phyloP scores from a whole-genome alignment of 306 rosid genomes.

The Quercus cerris region DNA sequence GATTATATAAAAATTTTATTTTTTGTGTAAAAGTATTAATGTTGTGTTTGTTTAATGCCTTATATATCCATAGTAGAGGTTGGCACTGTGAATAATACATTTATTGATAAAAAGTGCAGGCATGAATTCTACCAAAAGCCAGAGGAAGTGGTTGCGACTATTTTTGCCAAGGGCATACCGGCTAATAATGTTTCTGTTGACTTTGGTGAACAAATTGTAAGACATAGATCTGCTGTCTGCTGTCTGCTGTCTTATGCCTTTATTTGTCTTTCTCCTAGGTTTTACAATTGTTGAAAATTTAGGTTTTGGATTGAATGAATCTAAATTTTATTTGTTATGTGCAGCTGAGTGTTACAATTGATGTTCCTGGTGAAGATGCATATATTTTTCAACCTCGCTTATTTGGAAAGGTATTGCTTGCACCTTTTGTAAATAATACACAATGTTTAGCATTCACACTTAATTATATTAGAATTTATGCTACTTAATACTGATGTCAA shows the following conservation, averaged over 20 bases:
- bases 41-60: neutral
- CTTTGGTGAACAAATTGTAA: conserved; percentile 89
- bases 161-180: conserved; percentile 77
- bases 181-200: conserved; percentile 49
- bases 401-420: conserved; percentile 70
- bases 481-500: neutral
- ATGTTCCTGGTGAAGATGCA: conserved; percentile 57
- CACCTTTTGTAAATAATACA: neutral
- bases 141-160: conserved; percentile 69
- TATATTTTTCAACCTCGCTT: conserved; percentile 73
- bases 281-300: conserved; percentile 6
- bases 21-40: neutral
- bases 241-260: neutral
- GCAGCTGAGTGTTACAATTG: conserved; percentile 71
- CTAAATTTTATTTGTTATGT: conserved; percentile 21
- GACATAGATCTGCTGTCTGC: conserved; percentile 19
- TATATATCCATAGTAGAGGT: neutral
- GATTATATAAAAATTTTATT: neutral
- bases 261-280: neutral
- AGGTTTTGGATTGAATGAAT: neutral
- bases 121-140: conserved; percentile 79
- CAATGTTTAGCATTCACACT: neutral
- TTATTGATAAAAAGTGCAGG: conserved; percentile 40
- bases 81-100: neutral
- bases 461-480: neutral